Evolutionary conservation across 495 filamentous ascomycete species (phyloP), one percentile per base, ranked within the genome.

Genomic region (Ascobolus immersus): DNA sequence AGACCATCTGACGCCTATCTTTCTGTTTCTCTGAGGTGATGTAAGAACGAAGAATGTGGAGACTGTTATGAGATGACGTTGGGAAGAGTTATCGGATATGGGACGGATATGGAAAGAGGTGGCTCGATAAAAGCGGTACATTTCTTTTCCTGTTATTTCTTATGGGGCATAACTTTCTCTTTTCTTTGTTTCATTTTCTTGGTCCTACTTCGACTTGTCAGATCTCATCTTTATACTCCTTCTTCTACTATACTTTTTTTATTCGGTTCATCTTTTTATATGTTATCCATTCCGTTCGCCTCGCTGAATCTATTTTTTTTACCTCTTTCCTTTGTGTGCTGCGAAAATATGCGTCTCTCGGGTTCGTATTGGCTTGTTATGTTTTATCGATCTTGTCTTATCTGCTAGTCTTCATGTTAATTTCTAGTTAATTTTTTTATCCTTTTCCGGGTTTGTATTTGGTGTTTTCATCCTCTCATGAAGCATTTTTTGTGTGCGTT

Each of bases 261-360:
- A 17, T 17, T 31, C 28, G 14, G n/a, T 31, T n/a, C 12, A 17
- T 31, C 18, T 31, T 31, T 7, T 15, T 31, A 14, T 31, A 17
- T 31, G n/a, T n/a, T n/a, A n/a, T n/a, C n/a, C n/a, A n/a, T n/a
- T n/a, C n/a, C 17, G 21, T 17, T 27, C 13, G 39, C 32, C 31
- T 18, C 35, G 21, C n/a, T 21, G 34, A 17, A 23, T 28, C 28
- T 32, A 33, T 36, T 32, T 33, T 23, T 25, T 25, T 7, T n/a
- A n/a, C 22, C 22, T 25, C 22, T 25, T 25, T 25, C 22, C n/a
- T 25, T 25, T n/a, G n/a, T 25, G 7, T 25, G 22, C 18, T 28
- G 23, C 28, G 25, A 29, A 28, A 37, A 21, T 26, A 17, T 40
- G 17, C 29, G 32, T 45, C 25, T 34, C 20, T 17, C 32, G 23